Evolutionary conservation across 2,329 filamentous ascomycete genomes (phyloP), one percentile per base, ranked within the genome.

Genomic region (Sclerotinia nivalis): DNA sequence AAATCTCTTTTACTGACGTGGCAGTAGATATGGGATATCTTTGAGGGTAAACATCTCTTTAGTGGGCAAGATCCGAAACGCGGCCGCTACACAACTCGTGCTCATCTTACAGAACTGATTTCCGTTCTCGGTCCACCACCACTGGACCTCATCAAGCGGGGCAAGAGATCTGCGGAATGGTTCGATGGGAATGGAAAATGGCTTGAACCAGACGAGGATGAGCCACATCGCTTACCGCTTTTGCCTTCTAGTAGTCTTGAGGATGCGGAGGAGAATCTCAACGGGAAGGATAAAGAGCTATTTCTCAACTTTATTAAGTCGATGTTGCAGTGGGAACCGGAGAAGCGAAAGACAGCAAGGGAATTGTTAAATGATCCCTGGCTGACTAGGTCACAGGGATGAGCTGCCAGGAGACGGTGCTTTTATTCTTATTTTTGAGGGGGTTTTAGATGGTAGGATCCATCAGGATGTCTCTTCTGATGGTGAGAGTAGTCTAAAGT

Each of bases 61-160:
- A 94, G 94, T 0, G 94, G 97, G 81, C 97, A 94, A 1, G 94
- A 94, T 72, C 97, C 93, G 49, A 97, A 97, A 81, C 97, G 97
- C 80, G 95, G 94, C 78, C 97, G 97, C 82, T 94, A 98, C 79
- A 94, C 97, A 83, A 94, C 97, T 79, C 95, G 40, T 49, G 69
- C 66, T 65, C 71, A 98, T 82, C 97, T 97, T 75, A 95, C 95
- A 13, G 94, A 97, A 79, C 97, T 98, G 77, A 97, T 97, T 79
- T 95, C 97, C 80, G 85, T 98, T 9, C 88, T 97, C 31, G 95
- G 95, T 7, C 89, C 91, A 0, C 97, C 97, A 78, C 94, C 95
- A 67, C 95, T 96, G 79, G 91, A 91, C 6, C 86, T 97, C 97
- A 92, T 81, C 87, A 96, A 71, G 91, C 91, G 3, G 95, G 95